phyloP scores from a whole-genome alignment of 257 asterid genomes.

The Phtheirospermum japonicum region DNA sequence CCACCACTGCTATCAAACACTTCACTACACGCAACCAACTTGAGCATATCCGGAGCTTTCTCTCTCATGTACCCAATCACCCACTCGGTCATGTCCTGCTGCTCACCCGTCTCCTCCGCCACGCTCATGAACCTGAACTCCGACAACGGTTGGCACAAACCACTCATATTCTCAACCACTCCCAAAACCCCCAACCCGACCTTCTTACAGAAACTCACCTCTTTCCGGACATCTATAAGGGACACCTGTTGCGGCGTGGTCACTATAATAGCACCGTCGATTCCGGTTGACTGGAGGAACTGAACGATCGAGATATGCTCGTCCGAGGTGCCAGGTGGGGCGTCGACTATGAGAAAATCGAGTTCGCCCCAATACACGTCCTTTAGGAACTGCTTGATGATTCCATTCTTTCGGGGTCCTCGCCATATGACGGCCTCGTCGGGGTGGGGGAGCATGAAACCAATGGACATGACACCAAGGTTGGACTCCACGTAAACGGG shows the following conservation, averaged over 20 bases:
- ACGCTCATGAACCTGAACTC: constrained; percentile 50
- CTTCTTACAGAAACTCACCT: constrained; percentile 84
- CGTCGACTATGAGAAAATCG: constrained; percentile 85
- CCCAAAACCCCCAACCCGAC: constrained; percentile 75
- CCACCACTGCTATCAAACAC: constrained; percentile 89
- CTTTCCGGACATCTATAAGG: constrained; percentile 83
- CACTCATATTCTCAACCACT: constrained; percentile 93
- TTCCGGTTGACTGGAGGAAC: constrained; percentile 75
- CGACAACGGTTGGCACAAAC: constrained; percentile 61
- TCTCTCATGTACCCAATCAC: constrained; percentile 49
- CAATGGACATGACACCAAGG: constrained; percentile 53
- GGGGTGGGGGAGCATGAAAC: constrained; percentile 28
- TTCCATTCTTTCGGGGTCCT: constrained; percentile 72
- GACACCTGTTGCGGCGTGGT: constrained; percentile 97
- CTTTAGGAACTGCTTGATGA: constrained; percentile 66
- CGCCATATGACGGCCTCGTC: constrained; percentile 68
- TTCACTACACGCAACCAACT: constrained; percentile 60
- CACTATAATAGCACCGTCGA: constrained; percentile 83
- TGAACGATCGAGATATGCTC: constrained; percentile 89
- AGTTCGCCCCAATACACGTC: constrained; percentile 89
- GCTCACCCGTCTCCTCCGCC: constrained; percentile 51
- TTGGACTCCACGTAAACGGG: constrained; percentile 76
- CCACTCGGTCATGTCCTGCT: constrained; percentile 62
- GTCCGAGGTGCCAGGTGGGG: constrained; percentile 97
- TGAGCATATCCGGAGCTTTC: constrained; percentile 62